Conservation (phyloP, 1,284 basidiomycete genomes). For the Boletus sp. region DNA sequence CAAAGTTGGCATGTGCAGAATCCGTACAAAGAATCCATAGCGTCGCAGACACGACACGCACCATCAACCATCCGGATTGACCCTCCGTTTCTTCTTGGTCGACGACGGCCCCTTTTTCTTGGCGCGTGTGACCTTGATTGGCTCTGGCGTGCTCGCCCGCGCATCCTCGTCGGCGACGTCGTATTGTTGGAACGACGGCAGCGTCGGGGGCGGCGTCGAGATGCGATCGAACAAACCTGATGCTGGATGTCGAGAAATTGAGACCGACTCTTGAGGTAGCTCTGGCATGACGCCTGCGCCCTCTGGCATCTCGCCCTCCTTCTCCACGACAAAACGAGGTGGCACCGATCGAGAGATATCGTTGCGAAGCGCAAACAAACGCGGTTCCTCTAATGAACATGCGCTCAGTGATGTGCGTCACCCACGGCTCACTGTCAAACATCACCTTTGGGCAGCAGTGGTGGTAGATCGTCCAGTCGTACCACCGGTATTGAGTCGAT, state of each 20-base stretch:
- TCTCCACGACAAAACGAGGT: constrained; percentile 65
- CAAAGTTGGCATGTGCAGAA: no score
- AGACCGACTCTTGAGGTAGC: constrained; percentile 27
- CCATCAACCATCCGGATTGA: constrained; percentile 29
- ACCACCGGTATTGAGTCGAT: constrained; percentile 88
- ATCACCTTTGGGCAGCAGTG: constrained; percentile 40
- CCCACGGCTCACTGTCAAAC: constrained; percentile 5
- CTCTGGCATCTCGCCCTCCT: constrained; percentile 84
- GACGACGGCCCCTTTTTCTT: constrained; percentile 68
- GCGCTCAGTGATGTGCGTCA: constrained; percentile 17
- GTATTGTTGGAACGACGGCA: constrained; percentile 63
- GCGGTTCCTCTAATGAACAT: constrained; percentile 36
- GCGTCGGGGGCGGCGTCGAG: constrained; percentile 42
- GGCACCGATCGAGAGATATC: constrained; percentile 36
- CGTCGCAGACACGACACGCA: no score
- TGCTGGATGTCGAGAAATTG: constrained; percentile 28
- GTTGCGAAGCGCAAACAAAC: constrained; percentile 46
- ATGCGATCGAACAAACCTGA: constrained; percentile 40
- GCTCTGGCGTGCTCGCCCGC: constrained; percentile 62
- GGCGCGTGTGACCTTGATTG: constrained; percentile 72
- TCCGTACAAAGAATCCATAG: no score
- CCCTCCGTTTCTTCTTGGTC: constrained; percentile 66
- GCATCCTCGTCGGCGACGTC: constrained; percentile 54
- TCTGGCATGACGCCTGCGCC: constrained; percentile 48
- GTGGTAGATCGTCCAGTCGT: constrained; percentile 70